These are phyloP conservation scores for Thinopyrum elongatum DNA, from an alignment of 176 grass and related monocot species.

Conservation along the genomic window DNA sequence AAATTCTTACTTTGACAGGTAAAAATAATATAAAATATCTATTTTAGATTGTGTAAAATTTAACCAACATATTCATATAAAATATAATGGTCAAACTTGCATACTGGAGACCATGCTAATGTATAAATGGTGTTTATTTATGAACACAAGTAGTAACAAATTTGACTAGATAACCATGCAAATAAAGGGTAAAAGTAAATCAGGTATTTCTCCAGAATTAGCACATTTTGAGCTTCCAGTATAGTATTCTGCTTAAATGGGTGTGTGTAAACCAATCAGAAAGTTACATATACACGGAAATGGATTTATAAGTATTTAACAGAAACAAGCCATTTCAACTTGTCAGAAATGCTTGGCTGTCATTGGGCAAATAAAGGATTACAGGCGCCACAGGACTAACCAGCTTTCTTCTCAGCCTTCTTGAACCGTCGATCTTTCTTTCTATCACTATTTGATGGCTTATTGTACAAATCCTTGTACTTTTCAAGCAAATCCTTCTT, in stretches of 20 bases:
- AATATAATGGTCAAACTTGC: background rate
- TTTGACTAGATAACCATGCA: background rate
- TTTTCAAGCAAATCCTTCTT: slow-evolving; percentile 65
- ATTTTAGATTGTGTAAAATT: background rate
- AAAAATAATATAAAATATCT: background rate
- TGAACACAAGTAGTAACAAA: background rate
- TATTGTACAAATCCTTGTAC: slow-evolving; percentile 57
- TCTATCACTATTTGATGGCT: slow-evolving; percentile 35
- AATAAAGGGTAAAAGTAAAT: background rate
- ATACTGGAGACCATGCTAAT: background rate
- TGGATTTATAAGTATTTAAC: background rate
- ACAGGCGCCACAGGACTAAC: slow-evolving; percentile 13
- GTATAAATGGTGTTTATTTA: background rate
- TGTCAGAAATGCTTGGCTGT: background rate
- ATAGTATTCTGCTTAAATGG: slow-evolving; percentile 3
- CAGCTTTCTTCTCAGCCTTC: slow-evolving; percentile 18
- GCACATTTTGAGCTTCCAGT: background rate
- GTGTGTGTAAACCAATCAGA: background rate
- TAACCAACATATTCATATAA: background rate
- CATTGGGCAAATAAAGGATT: background rate
- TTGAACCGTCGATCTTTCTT: slow-evolving; percentile 38
- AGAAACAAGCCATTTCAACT: background rate
- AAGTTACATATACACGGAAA: background rate
- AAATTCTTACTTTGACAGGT: background rate
- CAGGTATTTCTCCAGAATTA: slow-evolving; percentile 4